A percentile compares a stretch with the other conserved stretches of the same genome.
phyloP scores from a whole-genome alignment of 176 grass and related monocot genomes.

The Hordeum marinum region DNA sequence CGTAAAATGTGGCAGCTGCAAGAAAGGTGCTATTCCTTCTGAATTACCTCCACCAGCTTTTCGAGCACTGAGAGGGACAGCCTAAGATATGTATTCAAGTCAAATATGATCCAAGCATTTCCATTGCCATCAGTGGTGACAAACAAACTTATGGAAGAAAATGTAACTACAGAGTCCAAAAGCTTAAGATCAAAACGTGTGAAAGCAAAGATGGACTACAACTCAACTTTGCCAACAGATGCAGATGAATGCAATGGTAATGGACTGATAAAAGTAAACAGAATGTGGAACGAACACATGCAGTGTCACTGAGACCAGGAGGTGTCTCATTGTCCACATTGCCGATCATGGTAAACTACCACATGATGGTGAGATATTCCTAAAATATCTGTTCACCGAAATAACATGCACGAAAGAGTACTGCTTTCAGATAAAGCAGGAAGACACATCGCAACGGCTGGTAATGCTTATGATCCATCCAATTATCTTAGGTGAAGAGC shows the following conservation, averaged over 20 bases:
- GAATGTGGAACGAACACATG: neutral
- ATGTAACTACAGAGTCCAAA: neutral
- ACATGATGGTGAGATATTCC: neutral
- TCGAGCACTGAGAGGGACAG: slow-evolving; percentile 77
- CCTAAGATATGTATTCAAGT: slow-evolving; percentile 43
- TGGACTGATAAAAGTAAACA: neutral
- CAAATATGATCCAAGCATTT: slow-evolving; percentile 1
- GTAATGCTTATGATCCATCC: too few relatives aligned
- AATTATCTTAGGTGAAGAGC: too few relatives aligned
- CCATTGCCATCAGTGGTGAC: slow-evolving; percentile 15
- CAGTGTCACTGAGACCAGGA: neutral
- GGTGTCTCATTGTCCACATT: neutral
- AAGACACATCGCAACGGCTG: neutral
- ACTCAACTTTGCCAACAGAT: neutral
- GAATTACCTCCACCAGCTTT: slow-evolving; percentile 76
- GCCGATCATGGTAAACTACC: neutral
- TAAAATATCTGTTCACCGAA: neutral
- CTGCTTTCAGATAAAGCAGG: neutral
- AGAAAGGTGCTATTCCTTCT: slow-evolving; percentile 84
- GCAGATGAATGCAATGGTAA: neutral
- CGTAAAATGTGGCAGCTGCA: slow-evolving; percentile 90
- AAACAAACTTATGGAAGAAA: neutral
- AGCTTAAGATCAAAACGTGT: neutral
- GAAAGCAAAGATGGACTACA: neutral
- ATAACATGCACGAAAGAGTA: neutral